Evolutionary conservation across 2,329 filamentous ascomycete species (phyloP), one percentile per base, ranked within the genome.

Genomic region (Talaromyces sp.): DNA sequence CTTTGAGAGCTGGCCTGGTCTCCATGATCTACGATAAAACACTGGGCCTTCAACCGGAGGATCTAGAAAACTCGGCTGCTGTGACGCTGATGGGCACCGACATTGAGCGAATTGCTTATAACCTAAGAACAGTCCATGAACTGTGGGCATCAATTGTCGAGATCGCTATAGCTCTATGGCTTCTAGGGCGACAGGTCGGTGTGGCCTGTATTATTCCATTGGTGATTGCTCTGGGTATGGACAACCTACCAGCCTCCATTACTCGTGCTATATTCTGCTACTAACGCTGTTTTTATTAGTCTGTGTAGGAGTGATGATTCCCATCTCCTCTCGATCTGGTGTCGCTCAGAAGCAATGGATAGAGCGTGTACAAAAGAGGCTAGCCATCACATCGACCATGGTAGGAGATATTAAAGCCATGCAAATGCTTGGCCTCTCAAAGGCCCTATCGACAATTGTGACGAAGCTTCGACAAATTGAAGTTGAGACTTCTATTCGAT

Each of bases 11-110:
- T n/a, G 73, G 70, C 0, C 66, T 81, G 6, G 71, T 81, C 11
- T 77, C 80, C 0, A 70, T 84, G 64, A 77, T 86, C 1, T 85
- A 82, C 65, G 75, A 77, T n/a, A 77, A 76, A 59, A 70, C 75
- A 11, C 71, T 67, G 30, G 67, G 69, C 6, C 55, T 75, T 0
- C 69, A 66, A 44, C 62, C 71, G 7, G 70, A 68, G 47, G 70
- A 73, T 58, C 69, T 69, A 9, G 73, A 75, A 39, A 47, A 73
- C 13, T 42, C 58, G 3, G 53, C 73, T 19, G 74, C 78, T 2
- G 65, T 80, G 19, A 80, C 77, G 6, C 65, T 80, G n/a, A 79
- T 80, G 77, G 78, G 75, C 56, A 74, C 78, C 2, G 78, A 80
- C 64, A 71, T 79, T 3, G 78, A 80, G 63, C 67, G 77, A 36